A percentile compares a stretch with the other conserved stretches of the same genome.
Evolutionary conservation across 2,329 filamentous ascomycete genomes (phyloP).

Genomic region (Scleromitrula shiraiana): DNA sequence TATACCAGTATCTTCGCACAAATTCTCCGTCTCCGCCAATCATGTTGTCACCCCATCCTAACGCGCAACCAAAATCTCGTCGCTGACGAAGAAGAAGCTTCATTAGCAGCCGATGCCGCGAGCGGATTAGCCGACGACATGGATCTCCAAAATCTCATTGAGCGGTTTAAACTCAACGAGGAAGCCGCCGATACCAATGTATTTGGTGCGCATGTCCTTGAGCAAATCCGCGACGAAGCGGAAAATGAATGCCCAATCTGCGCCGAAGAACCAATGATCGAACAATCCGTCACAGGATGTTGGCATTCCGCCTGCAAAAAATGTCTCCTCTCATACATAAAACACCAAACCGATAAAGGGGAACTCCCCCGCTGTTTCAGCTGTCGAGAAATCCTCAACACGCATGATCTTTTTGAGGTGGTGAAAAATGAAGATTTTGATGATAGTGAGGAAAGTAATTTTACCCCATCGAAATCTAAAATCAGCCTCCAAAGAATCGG

Average conservation of each 20-base stretch:
- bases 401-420: constrained; percentile 85
- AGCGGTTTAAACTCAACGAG: constrained; percentile 68
- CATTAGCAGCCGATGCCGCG: constrained; percentile 65
- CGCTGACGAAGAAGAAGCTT: constrained; percentile 80
- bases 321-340: constrained; percentile 83
- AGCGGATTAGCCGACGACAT: constrained; percentile 89
- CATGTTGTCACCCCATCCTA: constrained; percentile 86
- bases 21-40: constrained; percentile 84
- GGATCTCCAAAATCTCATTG: constrained; percentile 81
- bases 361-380: constrained; percentile 79
- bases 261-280: constrained; percentile 89
- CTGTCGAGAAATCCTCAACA: constrained; percentile 75
- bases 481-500: constrained; percentile 55
- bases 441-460: constrained; percentile 32
- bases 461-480: constrained; percentile 40
- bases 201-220: constrained; percentile 80
- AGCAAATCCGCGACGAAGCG: constrained; percentile 85
- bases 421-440: constrained; percentile 64
- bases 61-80: constrained; percentile 79
- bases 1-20: constrained; percentile 98
- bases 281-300: constrained; percentile 89
- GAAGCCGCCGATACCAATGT: constrained; percentile 54
- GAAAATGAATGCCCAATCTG: constrained; percentile 91
- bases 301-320: constrained; percentile 97
- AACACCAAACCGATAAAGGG: constrained; percentile 72